These are phyloP conservation scores for Adansonia madagascariensis DNA, from an alignment of 441 rosid genomes.

Conservation along the genomic window DNA sequence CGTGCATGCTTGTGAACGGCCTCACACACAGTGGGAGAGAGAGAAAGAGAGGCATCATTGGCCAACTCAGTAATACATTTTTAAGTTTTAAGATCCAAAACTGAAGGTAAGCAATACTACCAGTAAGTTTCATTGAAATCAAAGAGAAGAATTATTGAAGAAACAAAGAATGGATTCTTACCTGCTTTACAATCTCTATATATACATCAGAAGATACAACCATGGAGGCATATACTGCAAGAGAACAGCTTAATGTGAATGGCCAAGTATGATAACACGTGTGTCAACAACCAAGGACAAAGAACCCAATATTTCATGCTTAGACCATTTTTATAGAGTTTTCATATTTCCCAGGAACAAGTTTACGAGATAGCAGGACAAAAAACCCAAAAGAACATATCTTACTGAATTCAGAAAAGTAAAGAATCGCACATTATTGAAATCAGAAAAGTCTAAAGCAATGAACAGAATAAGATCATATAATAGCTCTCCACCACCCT, in stretches of 20 bases:
- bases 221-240: neutral
- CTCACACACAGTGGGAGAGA: no score
- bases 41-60: neutral
- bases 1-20: neutral
- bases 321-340: neutral
- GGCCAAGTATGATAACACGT: neutral
- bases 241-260: neutral
- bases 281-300: neutral
- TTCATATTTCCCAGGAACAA: neutral
- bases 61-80: neutral
- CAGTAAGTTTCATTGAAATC: neutral
- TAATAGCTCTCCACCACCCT: neutral
- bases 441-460: neutral
- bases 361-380: neutral
- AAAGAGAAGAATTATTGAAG: neutral
- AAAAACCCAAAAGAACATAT: neutral
- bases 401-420: neutral
- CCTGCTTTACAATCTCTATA: constrained; percentile 1
- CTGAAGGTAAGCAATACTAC: neutral
- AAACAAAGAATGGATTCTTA: neutral
- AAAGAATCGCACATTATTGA: neutral
- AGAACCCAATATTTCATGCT: neutral
- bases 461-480: neutral
- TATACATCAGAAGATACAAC: neutral
- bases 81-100: neutral